Evolutionary conservation across 1,284 basidiomycete species (phyloP), one percentile per base, ranked within the genome.

Genomic region (Trametes versicolor): DNA sequence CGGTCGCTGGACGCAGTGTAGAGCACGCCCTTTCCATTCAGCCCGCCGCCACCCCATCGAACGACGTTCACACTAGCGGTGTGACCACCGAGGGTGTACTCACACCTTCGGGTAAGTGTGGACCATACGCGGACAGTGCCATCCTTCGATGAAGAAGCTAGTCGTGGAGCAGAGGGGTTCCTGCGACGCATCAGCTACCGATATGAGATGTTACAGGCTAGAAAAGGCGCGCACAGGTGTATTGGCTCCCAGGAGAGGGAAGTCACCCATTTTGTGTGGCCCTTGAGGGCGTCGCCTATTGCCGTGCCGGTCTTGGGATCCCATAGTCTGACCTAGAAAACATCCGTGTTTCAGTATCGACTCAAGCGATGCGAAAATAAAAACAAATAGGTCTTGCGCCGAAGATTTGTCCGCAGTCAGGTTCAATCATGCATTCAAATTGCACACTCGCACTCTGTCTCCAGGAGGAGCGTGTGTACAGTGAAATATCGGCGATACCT

Each of bases 211-310:
- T n/a, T 10, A 37, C 19, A 7, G 0, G 2, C 9, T 17, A 7
- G 10, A 19, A n/a, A 25, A 51, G 13, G 23, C 13, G 75, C 82
- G 52, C 71, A 94, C 91, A 97, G 81, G 78, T 99, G 98, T 55
- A 96, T 89, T 6, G 98, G 97, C 76, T 99, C 97, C 93, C 97
- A 99, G 29, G 96, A 87, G 23, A 99, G 86, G n/a, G 93, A 94
- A 0, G 93, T 99, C 68, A 99, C 91, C 96, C 97, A 99, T 82
- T 99, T 99, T 34, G 94, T 86, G 75, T 99, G 98, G 0, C 97
- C 97, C 71, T 91, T 92, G 65, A 98, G 79, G 0, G 93, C 93
- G 63, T 95, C 91, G 25, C 96, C 95, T 15, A 93, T 83, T 0
- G 92, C 81, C 74, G 94, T 93, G 13, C 96, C 96, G 0, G 91